These are phyloP conservation scores for Aspergillus sp. DNA, from an alignment of 2,329 filamentous ascomycete species.

Conservation along the genomic window DNA sequence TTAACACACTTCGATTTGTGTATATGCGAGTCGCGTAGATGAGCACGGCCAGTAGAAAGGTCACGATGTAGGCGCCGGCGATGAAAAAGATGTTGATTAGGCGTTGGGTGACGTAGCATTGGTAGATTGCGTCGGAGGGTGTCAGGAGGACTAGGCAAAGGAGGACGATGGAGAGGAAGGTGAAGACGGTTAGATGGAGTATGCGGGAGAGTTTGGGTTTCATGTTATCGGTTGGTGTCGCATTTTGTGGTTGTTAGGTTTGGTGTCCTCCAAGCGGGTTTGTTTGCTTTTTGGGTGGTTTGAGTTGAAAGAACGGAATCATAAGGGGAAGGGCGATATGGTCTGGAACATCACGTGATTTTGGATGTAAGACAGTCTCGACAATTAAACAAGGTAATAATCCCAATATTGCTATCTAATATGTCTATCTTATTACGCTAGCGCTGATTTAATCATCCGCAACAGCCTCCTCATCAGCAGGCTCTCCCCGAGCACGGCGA, in stretches of 20 bases:
- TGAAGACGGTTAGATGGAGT: constrained; percentile 74
- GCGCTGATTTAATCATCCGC: constrained; percentile 22
- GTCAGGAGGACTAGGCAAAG: constrained; percentile 69
- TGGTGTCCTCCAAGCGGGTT: neutral
- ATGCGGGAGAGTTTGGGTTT: constrained; percentile 58
- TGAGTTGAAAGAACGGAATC: neutral
- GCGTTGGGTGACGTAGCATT: constrained; percentile 60
- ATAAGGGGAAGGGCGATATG: too few species aligned
- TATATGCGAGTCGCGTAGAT: constrained; percentile 81
- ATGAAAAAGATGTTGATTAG: constrained; percentile 79
- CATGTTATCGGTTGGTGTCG: constrained; percentile 21
- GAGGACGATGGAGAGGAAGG: constrained; percentile 66
- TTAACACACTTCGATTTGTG: constrained; percentile 71
- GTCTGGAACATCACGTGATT: constrained; percentile 3
- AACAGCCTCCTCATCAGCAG: constrained; percentile 31
- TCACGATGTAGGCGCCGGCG: constrained; percentile 66
- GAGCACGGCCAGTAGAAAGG: constrained; percentile 61
- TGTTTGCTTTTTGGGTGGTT: neutral
- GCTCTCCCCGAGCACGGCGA: constrained; percentile 37
- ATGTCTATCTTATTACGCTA: neutral
- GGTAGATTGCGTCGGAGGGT: constrained; percentile 72
- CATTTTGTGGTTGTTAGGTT: constrained; percentile 9
- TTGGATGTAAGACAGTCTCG: neutral
- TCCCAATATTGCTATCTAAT: neutral
- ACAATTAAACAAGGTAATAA: neutral